phyloP scores from a whole-genome alignment of 2,329 filamentous ascomycete species.

The Monosporascus sp. region DNA sequence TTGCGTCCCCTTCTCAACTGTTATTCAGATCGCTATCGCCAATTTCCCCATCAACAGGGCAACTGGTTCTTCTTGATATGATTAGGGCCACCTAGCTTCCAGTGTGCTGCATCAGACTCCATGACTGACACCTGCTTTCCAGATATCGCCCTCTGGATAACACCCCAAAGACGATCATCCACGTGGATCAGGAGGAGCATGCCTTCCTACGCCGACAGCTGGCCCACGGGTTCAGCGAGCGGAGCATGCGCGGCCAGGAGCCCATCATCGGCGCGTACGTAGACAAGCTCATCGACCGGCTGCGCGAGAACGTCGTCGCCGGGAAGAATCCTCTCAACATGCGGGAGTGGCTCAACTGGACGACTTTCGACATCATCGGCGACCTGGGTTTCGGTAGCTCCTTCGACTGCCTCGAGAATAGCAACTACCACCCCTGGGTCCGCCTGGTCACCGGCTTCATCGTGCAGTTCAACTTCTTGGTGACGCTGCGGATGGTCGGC shows the following conservation, averaged over 20 bases:
- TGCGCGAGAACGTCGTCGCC: constrained; percentile 15
- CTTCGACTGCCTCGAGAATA: constrained; percentile 13
- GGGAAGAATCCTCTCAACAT: constrained; percentile 12
- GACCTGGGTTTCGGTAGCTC: constrained; percentile 13
- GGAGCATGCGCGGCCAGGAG: background rate
- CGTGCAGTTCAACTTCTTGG: constrained; percentile 1
- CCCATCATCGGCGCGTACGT: background rate
- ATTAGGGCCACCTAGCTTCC: too few relatives aligned
- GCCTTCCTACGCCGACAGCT: background rate
- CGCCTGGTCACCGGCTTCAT: constrained; percentile 5
- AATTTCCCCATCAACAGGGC: too few relatives aligned
- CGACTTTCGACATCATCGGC: constrained; percentile 15
- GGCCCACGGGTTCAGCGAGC: background rate
- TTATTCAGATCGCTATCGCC: too few relatives aligned
- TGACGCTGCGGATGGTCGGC: constrained; percentile 1
- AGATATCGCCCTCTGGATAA: background rate
- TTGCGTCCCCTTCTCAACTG: background rate
- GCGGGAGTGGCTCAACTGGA: constrained; percentile 15
- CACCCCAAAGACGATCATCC: background rate
- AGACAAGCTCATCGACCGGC: background rate
- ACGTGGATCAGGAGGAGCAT: background rate
- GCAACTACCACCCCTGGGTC: constrained; percentile 15
- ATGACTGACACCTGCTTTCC: background rate
- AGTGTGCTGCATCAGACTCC: too few relatives aligned
- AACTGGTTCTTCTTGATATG: too few relatives aligned